A percentile compares a stretch with the other conserved stretches of the same genome.
Conservation (phyloP, 257 asterid genomes). For the Lavandula angustifolia region DNA sequence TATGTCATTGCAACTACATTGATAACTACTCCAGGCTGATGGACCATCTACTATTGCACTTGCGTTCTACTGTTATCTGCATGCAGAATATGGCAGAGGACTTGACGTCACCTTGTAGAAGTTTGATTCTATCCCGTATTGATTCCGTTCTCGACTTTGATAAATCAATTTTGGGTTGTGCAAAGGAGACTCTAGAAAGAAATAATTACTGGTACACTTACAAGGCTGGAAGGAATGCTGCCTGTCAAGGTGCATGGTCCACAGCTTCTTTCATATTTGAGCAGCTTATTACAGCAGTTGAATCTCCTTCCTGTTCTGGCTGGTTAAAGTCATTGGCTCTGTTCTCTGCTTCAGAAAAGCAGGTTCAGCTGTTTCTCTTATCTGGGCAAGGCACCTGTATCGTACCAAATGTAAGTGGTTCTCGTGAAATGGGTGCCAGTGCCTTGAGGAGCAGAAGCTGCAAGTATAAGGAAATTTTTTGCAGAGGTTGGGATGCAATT, state of each 20-base stretch:
- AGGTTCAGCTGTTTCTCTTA: conserved; percentile 47
- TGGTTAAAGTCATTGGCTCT: conserved; percentile 73
- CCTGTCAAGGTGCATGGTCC: conserved; percentile 82
- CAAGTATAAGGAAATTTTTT: conserved; percentile 44
- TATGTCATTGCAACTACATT: conserved; percentile 41
- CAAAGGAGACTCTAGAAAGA: conserved; percentile 45
- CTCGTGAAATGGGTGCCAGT: conserved; percentile 28
- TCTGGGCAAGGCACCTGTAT: conserved; percentile 21
- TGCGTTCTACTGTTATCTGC: conserved; percentile 34
- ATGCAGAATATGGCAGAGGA: conserved; percentile 37
- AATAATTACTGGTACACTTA: conserved; percentile 63
- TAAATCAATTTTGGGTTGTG: conserved; percentile 45
- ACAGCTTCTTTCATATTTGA: conserved; percentile 70
- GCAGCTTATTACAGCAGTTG: conserved; percentile 48
- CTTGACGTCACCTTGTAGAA: conserved; percentile 28
- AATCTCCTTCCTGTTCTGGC: conserved; percentile 49
- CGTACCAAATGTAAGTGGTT: conserved; percentile 26
- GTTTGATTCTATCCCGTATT: conserved; percentile 24
- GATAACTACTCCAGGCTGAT: conserved; percentile 39
- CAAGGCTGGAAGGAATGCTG: conserved; percentile 74
- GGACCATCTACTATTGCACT: conserved; percentile 56
- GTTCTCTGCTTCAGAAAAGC: conserved; percentile 62
- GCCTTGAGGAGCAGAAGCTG: conserved; percentile 29
- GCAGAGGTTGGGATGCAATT: conserved; percentile 43
- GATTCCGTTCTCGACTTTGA: conserved; percentile 50